These are phyloP conservation scores for Quercus robur DNA, from an alignment of 306 rosid genomes.

Conservation along the genomic window DNA sequence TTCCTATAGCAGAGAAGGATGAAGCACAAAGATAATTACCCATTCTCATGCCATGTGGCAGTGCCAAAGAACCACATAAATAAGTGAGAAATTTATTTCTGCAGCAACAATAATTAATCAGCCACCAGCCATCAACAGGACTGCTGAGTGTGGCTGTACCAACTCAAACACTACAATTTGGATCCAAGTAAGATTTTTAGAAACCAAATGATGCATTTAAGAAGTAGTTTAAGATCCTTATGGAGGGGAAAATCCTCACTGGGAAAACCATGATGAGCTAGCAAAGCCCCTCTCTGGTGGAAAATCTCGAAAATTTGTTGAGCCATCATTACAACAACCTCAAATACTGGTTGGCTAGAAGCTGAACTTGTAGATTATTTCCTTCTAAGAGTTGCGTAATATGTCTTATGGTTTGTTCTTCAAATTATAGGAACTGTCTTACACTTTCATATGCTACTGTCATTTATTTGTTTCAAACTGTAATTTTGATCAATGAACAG, in stretches of 20 bases:
- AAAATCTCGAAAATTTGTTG: neutral
- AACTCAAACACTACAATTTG: neutral
- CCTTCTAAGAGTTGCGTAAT: neutral
- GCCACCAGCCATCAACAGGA: neutral
- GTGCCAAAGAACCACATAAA: neutral
- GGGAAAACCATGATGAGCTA: neutral
- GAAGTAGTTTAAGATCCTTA: neutral
- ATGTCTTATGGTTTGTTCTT: neutral
- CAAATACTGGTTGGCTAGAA: neutral
- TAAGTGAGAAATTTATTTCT: neutral
- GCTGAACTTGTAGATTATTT: neutral
- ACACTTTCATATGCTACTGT: neutral
- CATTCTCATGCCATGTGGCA: neutral
- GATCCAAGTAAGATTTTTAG: neutral
- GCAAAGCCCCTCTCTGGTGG: neutral
- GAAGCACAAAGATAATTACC: neutral
- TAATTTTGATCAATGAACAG: conserved; percentile 3
- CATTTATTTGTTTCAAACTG: neutral
- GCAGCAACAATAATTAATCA: neutral
- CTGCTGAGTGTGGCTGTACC: neutral
- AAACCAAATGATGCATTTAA: neutral
- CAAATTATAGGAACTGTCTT: neutral
- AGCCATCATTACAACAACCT: neutral
- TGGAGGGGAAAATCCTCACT: neutral
- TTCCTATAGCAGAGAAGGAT: neutral